Conservation (phyloP, 2,329 filamentous ascomycete genomes). For the Immersiporthe knoxdaviesiana region DNA sequence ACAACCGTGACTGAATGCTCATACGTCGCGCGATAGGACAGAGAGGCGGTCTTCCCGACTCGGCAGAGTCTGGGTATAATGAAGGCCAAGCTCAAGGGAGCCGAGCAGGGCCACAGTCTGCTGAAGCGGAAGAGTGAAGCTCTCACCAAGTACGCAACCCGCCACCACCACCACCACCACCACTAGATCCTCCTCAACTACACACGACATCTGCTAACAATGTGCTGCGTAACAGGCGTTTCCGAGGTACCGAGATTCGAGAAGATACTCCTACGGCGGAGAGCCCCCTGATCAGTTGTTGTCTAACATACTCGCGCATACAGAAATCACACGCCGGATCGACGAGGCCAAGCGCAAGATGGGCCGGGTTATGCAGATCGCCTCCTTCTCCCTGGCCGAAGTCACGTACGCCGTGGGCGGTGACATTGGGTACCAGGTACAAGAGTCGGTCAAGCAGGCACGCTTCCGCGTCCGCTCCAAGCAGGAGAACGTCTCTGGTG, state of each 20-base stretch:
- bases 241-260: slow-evolving; percentile 68
- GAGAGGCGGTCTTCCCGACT: slow-evolving; percentile 96
- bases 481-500: slow-evolving; percentile 98
- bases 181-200: slow-evolving; percentile 12
- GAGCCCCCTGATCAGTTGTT: background rate
- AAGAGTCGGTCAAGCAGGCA: slow-evolving; percentile 91
- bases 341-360: slow-evolving; percentile 99
- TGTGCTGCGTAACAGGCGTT: slow-evolving; percentile 62
- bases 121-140: slow-evolving; percentile 98
- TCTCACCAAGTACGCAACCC: slow-evolving; percentile 86
- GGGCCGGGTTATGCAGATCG: slow-evolving; percentile 99
- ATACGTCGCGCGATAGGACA: slow-evolving; percentile 61
- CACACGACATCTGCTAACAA: background rate
- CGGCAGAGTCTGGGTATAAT: slow-evolving; percentile 95
- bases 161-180: no score
- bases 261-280: slow-evolving; percentile 26
- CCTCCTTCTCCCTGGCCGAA: slow-evolving; percentile 94
- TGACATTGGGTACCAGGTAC: slow-evolving; percentile 95
- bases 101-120: slow-evolving; percentile 88
- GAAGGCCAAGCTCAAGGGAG: slow-evolving; percentile 97
- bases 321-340: slow-evolving; percentile 94
- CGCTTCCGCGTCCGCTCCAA: slow-evolving; percentile 92
- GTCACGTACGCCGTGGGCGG: slow-evolving; percentile 96
- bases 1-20: slow-evolving; percentile 18
- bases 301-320: slow-evolving; percentile 30